Base-by-base conservation (phyloP, 2,329 filamentous ascomycete species). In the Phialophora expanda region DNA sequence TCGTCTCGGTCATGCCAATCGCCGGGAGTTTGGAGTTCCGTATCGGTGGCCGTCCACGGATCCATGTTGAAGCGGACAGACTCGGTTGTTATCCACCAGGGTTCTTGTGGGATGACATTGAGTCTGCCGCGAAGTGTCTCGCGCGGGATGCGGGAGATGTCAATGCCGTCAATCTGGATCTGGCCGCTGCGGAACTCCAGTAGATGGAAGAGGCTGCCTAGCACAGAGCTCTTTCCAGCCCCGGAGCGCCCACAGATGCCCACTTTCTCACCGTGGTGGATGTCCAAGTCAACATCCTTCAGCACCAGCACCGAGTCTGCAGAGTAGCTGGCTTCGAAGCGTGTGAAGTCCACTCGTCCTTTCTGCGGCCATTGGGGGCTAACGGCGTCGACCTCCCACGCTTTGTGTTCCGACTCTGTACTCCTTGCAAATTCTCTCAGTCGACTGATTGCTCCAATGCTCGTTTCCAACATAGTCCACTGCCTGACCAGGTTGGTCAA, bases 381-480 rank as follows among this genome's bases (percentile, higher is more conserved):
- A 28, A 64, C 30, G 11, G n/a, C 9, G 5, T 65, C 46, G 20
- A 28, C 75, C 68, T 86, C 83, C 1, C 70, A 73, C 6, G 73
- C 73, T 53, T 74, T 74, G 55, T 84, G 77, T 69, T 85, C 83
- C 1, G 76, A 77, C 9, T 78, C 71, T 0, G 81, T 79, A 32
- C 76, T 78, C 6, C 78, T 76, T 0, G 78, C 79, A 67, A 87
- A 87, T n/a, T 79, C 78, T 72, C 83, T 84, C 67, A 87, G 79
- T 24, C 86, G 79, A 4, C 82, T 78, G 8, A 88, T 80, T 9
- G 85, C 85, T 7, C 86, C 86, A 53, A 88, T 81, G 44, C 82
- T 81, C 0, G 85, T 87, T 69, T 88, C 86, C 17, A 88, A 75
- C 50, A 80, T 79, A 0, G 85, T 87, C 85, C 85, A 88, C 54